Evolutionary conservation across 345 rosid genomes (phyloP), one percentile per base, ranked within the genome.

Genomic region (Carallia pectinifolia): DNA sequence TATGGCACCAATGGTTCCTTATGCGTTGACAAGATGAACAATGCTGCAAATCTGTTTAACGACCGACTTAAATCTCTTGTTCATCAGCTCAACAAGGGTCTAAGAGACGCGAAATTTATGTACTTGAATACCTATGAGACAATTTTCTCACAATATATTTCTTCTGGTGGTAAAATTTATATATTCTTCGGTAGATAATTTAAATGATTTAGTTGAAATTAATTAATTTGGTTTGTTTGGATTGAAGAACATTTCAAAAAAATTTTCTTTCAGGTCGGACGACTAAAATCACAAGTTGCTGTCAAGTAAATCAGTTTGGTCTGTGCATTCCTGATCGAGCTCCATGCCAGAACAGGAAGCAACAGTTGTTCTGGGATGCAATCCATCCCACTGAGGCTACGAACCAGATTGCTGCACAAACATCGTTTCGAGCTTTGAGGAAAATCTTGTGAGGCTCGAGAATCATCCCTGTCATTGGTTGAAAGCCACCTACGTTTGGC

Each of bases 371-470:
- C 39, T 75, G 74, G 74, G 79, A 75, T 29, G 54, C 70, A 15
- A 65, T 75, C 31, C 79, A 75, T 65, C 74, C 74, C 2, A 37
- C 74, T 3, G 70, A 75, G 33, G 8, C 39, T 16, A 6, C 30
- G 15, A 63, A 71, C 63, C 33, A 6, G 10, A 6, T 30, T 7
- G 30, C 55, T 0, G 75, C 63, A 17, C 12, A 31, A 54, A 19
- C 10, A 8, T 10, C 70, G 0, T 67, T 34, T 29, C 4, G 0
- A 7, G 36, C 19, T 15, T 6, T 67, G 34, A 38, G 2, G 48
- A 2, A 40, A 40, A 40, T 40, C 10, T 40, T 40, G 48, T 1
- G 15, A 9, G 48, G 48, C 48, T 40, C 8, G 48, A 40, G 48
- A 40, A 40, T 40, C 13, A 40, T 40, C 48, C 0, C 48, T 12